A percentile compares a stretch with the other conserved stretches of the same genome.
Conservation (phyloP, 257 asterid species). For the Dorcoceras hygrometricum region DNA sequence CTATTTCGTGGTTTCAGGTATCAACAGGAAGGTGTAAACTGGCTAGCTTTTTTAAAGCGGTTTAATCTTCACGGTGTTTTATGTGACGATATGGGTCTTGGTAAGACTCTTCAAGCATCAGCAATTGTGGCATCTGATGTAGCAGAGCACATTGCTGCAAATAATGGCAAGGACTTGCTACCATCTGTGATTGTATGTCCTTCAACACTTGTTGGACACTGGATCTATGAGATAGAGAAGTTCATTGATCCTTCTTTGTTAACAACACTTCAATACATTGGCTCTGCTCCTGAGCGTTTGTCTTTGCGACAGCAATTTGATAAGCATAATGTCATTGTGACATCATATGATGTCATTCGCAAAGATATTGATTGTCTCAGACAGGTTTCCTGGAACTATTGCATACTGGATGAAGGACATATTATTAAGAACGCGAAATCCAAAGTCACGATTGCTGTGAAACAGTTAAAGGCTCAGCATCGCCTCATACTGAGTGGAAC, state of each 20-base stretch:
- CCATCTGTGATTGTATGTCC: conserved; percentile 93
- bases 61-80: conserved; percentile 95
- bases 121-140: conserved; percentile 92
- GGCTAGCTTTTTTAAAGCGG: conserved; percentile 92
- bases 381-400: conserved; percentile 80
- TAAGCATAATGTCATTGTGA: conserved; percentile 76
- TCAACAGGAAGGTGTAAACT: conserved; percentile 99
- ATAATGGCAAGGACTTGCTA: conserved; percentile 49
- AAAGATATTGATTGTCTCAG: conserved; percentile 82
- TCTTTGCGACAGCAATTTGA: conserved; percentile 62
- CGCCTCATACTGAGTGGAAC: conserved; percentile 98
- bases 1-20: conserved; percentile 53
- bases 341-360: conserved; percentile 93
- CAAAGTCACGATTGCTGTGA: conserved; percentile 88
- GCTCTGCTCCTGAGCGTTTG: conserved; percentile 88
- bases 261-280: conserved; percentile 88
- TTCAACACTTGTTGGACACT: conserved; percentile 97
- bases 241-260: conserved; percentile 86
- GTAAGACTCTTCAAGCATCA: conserved; percentile 98
- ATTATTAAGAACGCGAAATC: conserved; percentile 90
- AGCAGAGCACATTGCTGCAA: conserved; percentile 73
- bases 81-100: conserved; percentile 99
- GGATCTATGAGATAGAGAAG: conserved; percentile 99
- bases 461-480: conserved; percentile 90
- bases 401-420: conserved; percentile 98